A percentile compares a stretch with the other conserved stretches of the same genome.
Evolutionary conservation across 2,329 filamentous ascomycete species (phyloP).

Genomic region (Chrysoporthe austroafricana): DNA sequence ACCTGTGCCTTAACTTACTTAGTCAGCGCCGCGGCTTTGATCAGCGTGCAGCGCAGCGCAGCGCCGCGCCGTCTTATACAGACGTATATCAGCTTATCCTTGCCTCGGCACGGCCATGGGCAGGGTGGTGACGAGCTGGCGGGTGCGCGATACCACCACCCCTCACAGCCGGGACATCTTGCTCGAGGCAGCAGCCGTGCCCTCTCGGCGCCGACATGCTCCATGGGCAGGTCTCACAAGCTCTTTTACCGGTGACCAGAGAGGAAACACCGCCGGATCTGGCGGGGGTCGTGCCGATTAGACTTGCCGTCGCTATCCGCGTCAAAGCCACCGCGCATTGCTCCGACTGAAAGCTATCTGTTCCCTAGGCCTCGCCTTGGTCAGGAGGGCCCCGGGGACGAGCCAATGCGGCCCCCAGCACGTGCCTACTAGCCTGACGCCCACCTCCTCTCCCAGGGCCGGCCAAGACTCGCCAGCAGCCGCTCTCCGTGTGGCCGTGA

Average conservation of each 20-base stretch:
- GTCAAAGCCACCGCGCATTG: too few species aligned
- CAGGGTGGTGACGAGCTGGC: neutral
- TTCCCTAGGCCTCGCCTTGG: neutral
- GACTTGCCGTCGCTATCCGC: constrained; percentile 1
- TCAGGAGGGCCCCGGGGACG: neutral
- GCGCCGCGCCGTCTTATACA: neutral
- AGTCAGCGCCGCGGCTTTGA: neutral
- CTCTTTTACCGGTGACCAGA: neutral
- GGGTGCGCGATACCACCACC: neutral
- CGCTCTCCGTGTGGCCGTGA: neutral
- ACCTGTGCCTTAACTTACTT: too few species aligned
- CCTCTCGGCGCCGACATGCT: too few species aligned
- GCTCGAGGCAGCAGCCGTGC: neutral
- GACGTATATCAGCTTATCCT: neutral
- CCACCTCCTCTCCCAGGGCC: neutral
- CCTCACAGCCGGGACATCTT: neutral
- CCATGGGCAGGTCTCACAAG: neutral
- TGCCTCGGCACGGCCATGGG: constrained; percentile 3
- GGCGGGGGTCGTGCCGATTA: neutral
- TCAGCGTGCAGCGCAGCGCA: neutral
- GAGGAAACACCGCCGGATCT: neutral
- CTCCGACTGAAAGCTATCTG: neutral
- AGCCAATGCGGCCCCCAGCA: neutral
- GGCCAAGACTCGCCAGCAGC: neutral
- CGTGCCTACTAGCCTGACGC: neutral